These are phyloP conservation scores for Zalerion maritima DNA, from an alignment of 495 filamentous ascomycete species.

Conservation along the genomic window DNA sequence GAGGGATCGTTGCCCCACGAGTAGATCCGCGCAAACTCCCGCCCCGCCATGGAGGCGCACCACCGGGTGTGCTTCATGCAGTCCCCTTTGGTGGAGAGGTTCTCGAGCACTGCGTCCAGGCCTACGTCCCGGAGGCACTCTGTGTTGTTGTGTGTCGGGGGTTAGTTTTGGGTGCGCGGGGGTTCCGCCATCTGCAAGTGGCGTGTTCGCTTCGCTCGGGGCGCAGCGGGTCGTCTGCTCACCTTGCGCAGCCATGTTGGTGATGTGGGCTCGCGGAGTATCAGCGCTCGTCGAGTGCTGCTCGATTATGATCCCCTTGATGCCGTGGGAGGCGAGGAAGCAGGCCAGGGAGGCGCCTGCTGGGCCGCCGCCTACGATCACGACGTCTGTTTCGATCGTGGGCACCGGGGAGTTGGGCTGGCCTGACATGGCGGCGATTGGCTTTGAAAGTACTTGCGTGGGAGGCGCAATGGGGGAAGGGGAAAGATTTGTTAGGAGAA, in stretches of 20 bases:
- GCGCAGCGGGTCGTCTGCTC: constrained; percentile 2
- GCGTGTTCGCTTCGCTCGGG: constrained; percentile 5
- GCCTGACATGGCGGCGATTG: too few species aligned
- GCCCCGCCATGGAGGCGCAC: constrained; percentile 39
- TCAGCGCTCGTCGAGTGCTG: constrained; percentile 30
- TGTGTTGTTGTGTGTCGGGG: too few species aligned
- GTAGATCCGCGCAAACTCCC: constrained; percentile 37
- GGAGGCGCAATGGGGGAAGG: too few species aligned
- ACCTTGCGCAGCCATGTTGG: constrained; percentile 25
- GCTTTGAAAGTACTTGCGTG: too few species aligned
- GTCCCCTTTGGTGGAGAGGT: constrained; percentile 19
- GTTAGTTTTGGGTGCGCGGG: too few species aligned
- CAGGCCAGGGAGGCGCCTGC: constrained; percentile 40
- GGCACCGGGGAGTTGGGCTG: too few species aligned
- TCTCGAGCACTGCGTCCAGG: constrained; percentile 24
- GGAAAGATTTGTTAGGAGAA: too few species aligned
- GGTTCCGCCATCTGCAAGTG: constrained; percentile 1
- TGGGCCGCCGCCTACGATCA: constrained; percentile 43
- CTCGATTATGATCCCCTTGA: constrained; percentile 34
- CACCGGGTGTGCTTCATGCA: constrained; percentile 38
- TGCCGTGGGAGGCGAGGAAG: constrained; percentile 36
- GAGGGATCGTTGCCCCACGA: constrained; percentile 39
- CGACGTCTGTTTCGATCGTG: constrained; percentile 32
- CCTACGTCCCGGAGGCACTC: constrained; percentile 41
- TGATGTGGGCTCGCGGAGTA: constrained; percentile 42